Base-by-base conservation (phyloP, 2,329 filamentous ascomycete genomes). In the Fusarium buharicum region DNA sequence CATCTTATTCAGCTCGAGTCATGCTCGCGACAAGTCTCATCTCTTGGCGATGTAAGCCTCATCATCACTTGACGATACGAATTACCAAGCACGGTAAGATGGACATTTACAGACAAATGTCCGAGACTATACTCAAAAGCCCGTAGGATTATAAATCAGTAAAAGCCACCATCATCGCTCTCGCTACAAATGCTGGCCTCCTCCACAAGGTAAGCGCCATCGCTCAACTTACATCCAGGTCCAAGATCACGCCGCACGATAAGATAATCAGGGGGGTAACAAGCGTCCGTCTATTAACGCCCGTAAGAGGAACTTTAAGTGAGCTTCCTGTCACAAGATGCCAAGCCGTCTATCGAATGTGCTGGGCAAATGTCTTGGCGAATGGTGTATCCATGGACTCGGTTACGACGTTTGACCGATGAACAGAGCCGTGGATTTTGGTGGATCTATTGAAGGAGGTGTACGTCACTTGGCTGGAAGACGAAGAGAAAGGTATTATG, bases 31-130 rank as follows among this genome's bases (percentile, higher is more conserved):
- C 34, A 24, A 28, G 27, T 17, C 11, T 55, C 18, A 34, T 20
- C 24, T 43, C 56, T 55, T 56, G 55, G 55, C 40, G 37, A 13
- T 30, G 12, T 13, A 3, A n/a, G 45, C 43, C 44, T 61, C 44
- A 55, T 50, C 38, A 50, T 44, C 18, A 17, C 12, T 12, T 43
- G 13, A 16, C 6, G 6, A 18, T 11, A 18, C 6, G 8, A 17
- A 37, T 20, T 13, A 16, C n/a, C 13, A 28, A 52, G 38, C 41
- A 60, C 36, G 17, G 20, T 41, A 47, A 31, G 4, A 33, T 11
- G 37, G 22, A 6, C 22, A 24, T 24, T 24, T 18, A 38, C 44
- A 33, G 18, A 31, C 20, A 33, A 22, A 31, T 8, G 20, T 37
- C 24, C 38, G 27, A 41, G 28, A 39, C 22, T 24, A 18, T 17